phyloP scores from a whole-genome alignment of 2,329 filamentous ascomycete species.

The Zalaria obscura region DNA sequence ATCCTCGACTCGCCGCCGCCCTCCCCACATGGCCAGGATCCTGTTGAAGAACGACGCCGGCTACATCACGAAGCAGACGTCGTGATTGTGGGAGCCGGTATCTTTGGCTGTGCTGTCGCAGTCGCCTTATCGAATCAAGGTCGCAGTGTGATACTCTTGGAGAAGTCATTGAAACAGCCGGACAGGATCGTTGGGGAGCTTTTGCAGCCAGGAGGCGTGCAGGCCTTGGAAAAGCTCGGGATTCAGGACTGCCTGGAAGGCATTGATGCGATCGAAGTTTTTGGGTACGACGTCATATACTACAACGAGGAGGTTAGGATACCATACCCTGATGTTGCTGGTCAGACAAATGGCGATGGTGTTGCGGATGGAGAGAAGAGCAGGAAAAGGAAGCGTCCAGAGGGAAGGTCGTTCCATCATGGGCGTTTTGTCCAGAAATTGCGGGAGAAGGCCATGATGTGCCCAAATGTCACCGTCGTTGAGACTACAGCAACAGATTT shows the following conservation, averaged over 20 bases:
- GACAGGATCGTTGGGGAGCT: conserved; percentile 94
- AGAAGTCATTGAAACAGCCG: conserved; percentile 79
- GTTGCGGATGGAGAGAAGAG: conserved; percentile 22
- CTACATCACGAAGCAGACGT: conserved; percentile 58
- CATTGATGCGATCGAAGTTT: conserved; percentile 72
- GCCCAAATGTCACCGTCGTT: conserved; percentile 76
- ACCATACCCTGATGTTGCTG: conserved; percentile 57
- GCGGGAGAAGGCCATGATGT: conserved; percentile 55
- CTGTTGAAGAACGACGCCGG: conserved; percentile 29
- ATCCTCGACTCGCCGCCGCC: conserved; percentile 12
- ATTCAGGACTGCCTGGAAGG: conserved; percentile 69
- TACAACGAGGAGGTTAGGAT: conserved; percentile 60
- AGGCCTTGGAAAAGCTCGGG: conserved; percentile 67
- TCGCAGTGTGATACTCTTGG: conserved; percentile 77
- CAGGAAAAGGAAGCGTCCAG: conserved; percentile 35
- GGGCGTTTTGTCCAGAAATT: conserved; percentile 81
- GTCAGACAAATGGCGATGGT: conserved; percentile 20
- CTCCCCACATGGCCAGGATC: conserved; percentile 10
- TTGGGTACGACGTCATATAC: conserved; percentile 82
- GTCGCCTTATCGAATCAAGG: conserved; percentile 78
- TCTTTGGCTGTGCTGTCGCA: conserved; percentile 78
- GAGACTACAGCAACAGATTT: conserved; percentile 75
- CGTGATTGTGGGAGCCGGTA: conserved; percentile 80
- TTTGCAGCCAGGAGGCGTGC: conserved; percentile 80
- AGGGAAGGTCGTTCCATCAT: conserved; percentile 82